A percentile compares a stretch with the other conserved stretches of the same genome.
Conservation (phyloP, 2,329 filamentous ascomycete species). For the Sarocladiaceae sp. region DNA sequence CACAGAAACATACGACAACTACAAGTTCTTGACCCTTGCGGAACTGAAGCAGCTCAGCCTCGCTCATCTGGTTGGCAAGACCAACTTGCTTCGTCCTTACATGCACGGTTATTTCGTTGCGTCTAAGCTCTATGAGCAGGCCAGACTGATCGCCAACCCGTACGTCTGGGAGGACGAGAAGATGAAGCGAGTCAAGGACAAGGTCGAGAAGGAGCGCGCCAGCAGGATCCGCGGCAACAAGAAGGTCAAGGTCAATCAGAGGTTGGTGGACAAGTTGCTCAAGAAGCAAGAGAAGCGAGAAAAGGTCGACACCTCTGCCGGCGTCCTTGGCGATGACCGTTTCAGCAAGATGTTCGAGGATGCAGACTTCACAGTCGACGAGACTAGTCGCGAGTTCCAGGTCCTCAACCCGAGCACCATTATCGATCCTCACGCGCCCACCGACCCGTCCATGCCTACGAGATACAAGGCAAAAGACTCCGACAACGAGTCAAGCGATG, state of each 20-base stretch:
- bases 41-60: conserved; percentile 82
- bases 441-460: conserved; percentile 27
- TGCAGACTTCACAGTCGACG: conserved; percentile 87
- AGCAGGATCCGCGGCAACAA: conserved; percentile 90
- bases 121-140: conserved; percentile 92
- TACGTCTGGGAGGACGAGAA: conserved; percentile 91
- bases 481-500: conserved; percentile 38
- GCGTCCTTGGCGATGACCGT: conserved; percentile 74
- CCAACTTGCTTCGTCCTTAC: conserved; percentile 83
- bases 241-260: conserved; percentile 95
- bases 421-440: conserved; percentile 25
- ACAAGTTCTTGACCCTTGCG: conserved; percentile 89
- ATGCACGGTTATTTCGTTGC: conserved; percentile 99
- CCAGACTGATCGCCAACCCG: conserved; percentile 84
- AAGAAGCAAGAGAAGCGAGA: conserved; percentile 56
- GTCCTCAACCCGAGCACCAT: conserved; percentile 81
- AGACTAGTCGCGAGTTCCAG: conserved; percentile 79
- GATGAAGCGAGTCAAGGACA: conserved; percentile 84
- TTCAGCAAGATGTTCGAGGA: conserved; percentile 89
- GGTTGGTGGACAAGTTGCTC: conserved; percentile 67
- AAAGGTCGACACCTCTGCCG: conserved; percentile 51
- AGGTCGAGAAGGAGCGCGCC: conserved; percentile 95
- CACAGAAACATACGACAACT: conserved; percentile 93
- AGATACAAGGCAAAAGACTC: conserved; percentile 33
- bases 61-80: conserved; percentile 83